Evolutionary conservation across 2,329 filamentous ascomycete species (phyloP).

Genomic region (Pezicula radicicola): DNA sequence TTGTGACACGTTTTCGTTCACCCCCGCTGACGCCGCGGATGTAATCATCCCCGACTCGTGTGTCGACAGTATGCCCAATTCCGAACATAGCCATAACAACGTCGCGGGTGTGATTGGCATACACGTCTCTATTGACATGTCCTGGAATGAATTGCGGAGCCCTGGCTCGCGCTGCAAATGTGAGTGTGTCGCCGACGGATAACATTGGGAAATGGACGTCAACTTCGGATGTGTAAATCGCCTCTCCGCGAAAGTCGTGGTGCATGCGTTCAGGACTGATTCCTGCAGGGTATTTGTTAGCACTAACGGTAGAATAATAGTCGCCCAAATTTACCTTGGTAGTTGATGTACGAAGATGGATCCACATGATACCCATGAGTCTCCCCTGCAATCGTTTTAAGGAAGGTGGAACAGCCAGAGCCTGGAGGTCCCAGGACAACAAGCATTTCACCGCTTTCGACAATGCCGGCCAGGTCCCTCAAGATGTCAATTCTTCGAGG

Average conservation of each 20-base stretch:
- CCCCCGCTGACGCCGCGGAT: constrained; percentile 70
- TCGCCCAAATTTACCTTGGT: too few relatives aligned
- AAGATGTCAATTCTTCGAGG: constrained; percentile 54
- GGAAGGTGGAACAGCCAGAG: constrained; percentile 60
- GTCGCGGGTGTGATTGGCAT: constrained; percentile 45
- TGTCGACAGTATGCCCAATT: constrained; percentile 68
- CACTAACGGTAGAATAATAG: too few relatives aligned
- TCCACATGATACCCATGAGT: too few relatives aligned
- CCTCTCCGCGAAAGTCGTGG: constrained; percentile 60
- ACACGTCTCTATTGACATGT: constrained; percentile 58
- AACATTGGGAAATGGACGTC: constrained; percentile 78
- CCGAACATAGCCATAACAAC: constrained; percentile 69
- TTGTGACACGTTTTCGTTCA: constrained; percentile 76
- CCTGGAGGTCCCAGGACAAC: constrained; percentile 66
- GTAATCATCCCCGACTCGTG: constrained; percentile 72
- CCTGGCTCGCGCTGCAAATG: constrained; percentile 67
- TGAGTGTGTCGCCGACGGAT: constrained; percentile 70
- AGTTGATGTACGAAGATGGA: constrained; percentile 55
- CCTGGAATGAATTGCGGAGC: constrained; percentile 64
- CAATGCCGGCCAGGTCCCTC: constrained; percentile 59
- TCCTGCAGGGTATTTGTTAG: too few relatives aligned
- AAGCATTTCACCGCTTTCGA: constrained; percentile 63
- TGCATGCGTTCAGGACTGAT: constrained; percentile 45
- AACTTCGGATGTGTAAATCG: constrained; percentile 73
- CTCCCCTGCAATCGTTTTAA: constrained; percentile 55